Base-by-base conservation (phyloP, 2,329 filamentous ascomycete species). In the Pseudogymnoascus sp. region DNA sequence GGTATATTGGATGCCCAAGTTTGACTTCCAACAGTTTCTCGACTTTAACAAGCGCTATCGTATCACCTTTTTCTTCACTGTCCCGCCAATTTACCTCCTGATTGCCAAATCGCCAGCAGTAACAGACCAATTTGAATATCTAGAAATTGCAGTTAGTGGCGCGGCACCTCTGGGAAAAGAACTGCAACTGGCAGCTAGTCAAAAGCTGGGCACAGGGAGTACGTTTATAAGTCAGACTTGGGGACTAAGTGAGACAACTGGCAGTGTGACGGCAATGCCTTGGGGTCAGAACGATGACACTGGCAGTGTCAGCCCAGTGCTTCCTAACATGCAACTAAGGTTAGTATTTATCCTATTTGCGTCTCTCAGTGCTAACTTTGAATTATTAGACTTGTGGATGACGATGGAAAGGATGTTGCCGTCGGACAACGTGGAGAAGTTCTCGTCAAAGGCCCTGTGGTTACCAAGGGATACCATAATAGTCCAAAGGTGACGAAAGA, bases 191-290 rank as follows among this genome's bases (percentile, higher is more conserved):
- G 77, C 76, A 0, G 82, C 80, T 0, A 76, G 75, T 62, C 71
- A 69, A 61, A 84, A 81, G 68, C 68, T 86, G 11, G 83, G 84
- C 0, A 68, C 84, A 38, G 84, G 79, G 41, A 83, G 86, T 70
- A 83, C 81, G 6, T 64, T 65, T 18, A 67, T 66, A 30, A 62
- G 61, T 28, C 65, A 68, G 39, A 64, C 62, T 7, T 95, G 89
- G 88, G 91, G 91, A 4, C 93, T 95, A 90, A 94, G 90, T 1
- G 90, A 94, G 71, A 75, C 82, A 2, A 94, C 90, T 0, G 93
- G 90, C 72, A 85, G 87, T 0, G 78, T 82, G 15, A 79, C 89
- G 11, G 79, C 79, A 7, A 91, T 85, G 80, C 78, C 88, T 64
- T 82, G 85, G 0, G 75, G 69, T 1, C 71, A 82, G 61, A 72